A percentile compares a stretch with the other conserved stretches of the same genome.
Evolutionary conservation across 1,284 basidiomycete species (phyloP).

Genomic region (Salmacisia buchloeana): DNA sequence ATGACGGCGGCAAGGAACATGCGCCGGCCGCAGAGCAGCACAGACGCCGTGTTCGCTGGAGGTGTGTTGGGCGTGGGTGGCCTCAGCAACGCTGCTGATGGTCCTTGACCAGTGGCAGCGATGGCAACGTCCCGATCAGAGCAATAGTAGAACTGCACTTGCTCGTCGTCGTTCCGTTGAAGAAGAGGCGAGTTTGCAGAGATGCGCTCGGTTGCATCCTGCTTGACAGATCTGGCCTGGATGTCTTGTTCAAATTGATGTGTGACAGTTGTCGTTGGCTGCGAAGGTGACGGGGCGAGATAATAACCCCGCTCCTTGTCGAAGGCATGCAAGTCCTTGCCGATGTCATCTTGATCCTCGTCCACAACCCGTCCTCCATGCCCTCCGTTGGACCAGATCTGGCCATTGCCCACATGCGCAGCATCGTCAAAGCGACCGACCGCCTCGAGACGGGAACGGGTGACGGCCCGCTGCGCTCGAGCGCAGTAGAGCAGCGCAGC

Average conservation of each 20-base stretch:
- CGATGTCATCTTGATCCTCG: not conserved
- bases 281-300: not conserved
- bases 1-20: slow-evolving; percentile 83
- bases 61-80: too few relatives aligned
- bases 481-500: slow-evolving; percentile 45
- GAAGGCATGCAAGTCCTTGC: not conserved
- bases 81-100: slow-evolving; percentile 12
- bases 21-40: slow-evolving; percentile 75
- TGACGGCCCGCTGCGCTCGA: slow-evolving; percentile 27
- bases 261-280: too few relatives aligned
- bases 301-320: not conserved
- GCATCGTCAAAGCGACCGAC: not conserved
- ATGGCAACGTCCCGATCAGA: slow-evolving; percentile 19
- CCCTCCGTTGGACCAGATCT: not conserved
- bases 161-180: not conserved
- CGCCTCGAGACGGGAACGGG: slow-evolving; percentile 1
- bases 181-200: too few relatives aligned
- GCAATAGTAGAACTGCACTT: too few relatives aligned
- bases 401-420: not conserved
- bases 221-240: too few relatives aligned
- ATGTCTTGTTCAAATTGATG: too few relatives aligned
- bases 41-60: slow-evolving; percentile 50
- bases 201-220: too few relatives aligned
- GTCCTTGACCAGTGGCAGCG: slow-evolving; percentile 23
- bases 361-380: not conserved